These are phyloP conservation scores for Globisporangium barbulae DNA, from an alignment of 352 stramenopile genomes.

Conservation along the genomic window DNA sequence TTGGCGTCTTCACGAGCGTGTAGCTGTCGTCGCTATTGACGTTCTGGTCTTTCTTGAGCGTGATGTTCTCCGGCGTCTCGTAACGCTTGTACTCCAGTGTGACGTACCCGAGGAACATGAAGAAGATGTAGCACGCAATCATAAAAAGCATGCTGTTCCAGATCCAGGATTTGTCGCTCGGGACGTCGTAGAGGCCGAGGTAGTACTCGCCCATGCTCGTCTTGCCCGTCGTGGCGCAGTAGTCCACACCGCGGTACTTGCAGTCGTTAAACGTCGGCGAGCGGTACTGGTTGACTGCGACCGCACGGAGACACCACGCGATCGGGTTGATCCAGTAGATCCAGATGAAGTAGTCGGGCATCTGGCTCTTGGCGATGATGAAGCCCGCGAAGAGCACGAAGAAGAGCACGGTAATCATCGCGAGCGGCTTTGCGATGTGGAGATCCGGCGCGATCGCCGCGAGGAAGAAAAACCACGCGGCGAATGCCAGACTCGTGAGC, in stretches of 20 bases:
- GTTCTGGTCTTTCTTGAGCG: constrained; percentile 15
- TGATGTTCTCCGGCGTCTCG: constrained; percentile 21
- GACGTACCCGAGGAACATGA: constrained; percentile 27
- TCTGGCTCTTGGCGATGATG: constrained; percentile 29
- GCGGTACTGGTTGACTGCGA: constrained; percentile 30
- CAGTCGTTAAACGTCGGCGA: constrained; percentile 23
- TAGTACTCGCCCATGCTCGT: constrained; percentile 33
- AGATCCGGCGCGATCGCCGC: constrained; percentile 22
- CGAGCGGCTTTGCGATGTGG: constrained; percentile 32
- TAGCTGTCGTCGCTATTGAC: background rate
- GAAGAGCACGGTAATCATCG: constrained; percentile 27
- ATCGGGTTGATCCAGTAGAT: constrained; percentile 47
- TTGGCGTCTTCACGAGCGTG: background rate
- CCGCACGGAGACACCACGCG: constrained; percentile 27
- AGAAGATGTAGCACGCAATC: constrained; percentile 26
- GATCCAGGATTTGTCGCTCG: constrained; percentile 26
- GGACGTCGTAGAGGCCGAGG: constrained; percentile 24
- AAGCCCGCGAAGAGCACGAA: constrained; percentile 25
- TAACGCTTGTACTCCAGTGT: constrained; percentile 29
- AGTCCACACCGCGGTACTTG: constrained; percentile 26
- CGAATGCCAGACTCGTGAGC: constrained; percentile 37
- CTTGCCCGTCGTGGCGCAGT: constrained; percentile 18
- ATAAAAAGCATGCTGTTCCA: constrained; percentile 24
- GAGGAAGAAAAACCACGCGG: constrained; percentile 40
- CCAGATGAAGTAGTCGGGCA: constrained; percentile 20